Percentiles rank a stretch among this genome's conserved stretches.
phyloP scores from a whole-genome alignment of 306 rosid genomes.

The Fagus crenata region DNA sequence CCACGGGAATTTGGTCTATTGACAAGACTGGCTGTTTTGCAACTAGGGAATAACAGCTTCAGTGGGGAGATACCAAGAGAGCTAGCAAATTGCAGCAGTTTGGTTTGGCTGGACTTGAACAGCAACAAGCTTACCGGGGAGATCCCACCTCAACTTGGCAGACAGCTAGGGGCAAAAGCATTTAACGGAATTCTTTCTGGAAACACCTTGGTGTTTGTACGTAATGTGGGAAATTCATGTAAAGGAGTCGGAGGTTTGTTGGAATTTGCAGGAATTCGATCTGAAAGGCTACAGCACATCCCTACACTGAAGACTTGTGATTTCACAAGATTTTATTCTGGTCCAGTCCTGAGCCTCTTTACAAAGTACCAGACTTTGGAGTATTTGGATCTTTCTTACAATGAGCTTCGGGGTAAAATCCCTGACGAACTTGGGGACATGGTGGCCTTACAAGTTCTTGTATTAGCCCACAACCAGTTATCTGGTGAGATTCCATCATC shows the following conservation, averaged over 20 bases:
- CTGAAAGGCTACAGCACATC: conserved; percentile 75
- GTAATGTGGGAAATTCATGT: conserved; percentile 87
- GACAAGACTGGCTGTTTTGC: conserved; percentile 85
- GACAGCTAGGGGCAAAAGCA: conserved; percentile 83
- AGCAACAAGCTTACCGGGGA: conserved; percentile 94
- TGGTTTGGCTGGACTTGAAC: conserved; percentile 99
- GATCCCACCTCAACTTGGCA: conserved; percentile 88
- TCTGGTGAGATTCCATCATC: conserved; percentile 91
- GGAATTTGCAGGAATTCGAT: conserved; percentile 84
- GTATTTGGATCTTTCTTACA: conserved; percentile 93
- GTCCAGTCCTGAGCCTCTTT: conserved; percentile 79
- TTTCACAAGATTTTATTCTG: conserved; percentile 86
- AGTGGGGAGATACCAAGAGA: conserved; percentile 83
- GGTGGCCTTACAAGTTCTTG: conserved; percentile 94
- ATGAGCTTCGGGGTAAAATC: conserved; percentile 81
- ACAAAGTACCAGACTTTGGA: conserved; percentile 91
- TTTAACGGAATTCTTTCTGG: conserved; percentile 82
- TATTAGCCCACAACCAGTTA: conserved; percentile 82
- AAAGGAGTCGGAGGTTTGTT: conserved; percentile 95
- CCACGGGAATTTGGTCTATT: conserved; percentile 69
- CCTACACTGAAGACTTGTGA: conserved; percentile 86
- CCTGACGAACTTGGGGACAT: conserved; percentile 90
- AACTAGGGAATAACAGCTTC: conserved; percentile 91
- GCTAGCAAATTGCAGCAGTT: conserved; percentile 75
- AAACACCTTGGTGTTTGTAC: conserved; percentile 85